Conservation (phyloP, 2,329 filamentous ascomycete genomes). For the Calonectria hongkongensis region DNA sequence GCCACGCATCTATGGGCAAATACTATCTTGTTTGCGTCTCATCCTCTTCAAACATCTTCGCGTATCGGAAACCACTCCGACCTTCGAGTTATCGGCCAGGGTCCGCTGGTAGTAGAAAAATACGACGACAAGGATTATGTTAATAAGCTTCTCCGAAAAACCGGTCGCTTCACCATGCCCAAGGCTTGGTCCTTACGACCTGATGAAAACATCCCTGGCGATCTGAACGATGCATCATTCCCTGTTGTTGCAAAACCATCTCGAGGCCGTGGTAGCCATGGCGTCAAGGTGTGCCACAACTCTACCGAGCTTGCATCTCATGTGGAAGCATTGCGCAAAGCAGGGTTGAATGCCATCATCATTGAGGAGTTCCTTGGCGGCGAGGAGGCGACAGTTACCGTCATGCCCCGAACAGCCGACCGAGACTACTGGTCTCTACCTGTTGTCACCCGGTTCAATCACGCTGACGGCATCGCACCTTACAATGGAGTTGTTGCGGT, state of each 20-base stretch:
- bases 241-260: constrained; percentile 47
- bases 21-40: constrained; percentile 68
- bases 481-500: constrained; percentile 50
- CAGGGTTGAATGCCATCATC: constrained; percentile 54
- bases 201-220: neutral
- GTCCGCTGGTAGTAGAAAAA: constrained; percentile 66
- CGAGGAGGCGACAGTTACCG: constrained; percentile 70
- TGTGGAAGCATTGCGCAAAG: constrained; percentile 33
- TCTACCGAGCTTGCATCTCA: constrained; percentile 40
- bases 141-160: constrained; percentile 63
- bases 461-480: constrained; percentile 44
- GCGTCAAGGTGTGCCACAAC: constrained; percentile 44
- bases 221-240: constrained; percentile 34
- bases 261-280: constrained; percentile 47
- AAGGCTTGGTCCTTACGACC: constrained; percentile 57
- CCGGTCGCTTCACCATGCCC: constrained; percentile 63
- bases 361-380: constrained; percentile 69
- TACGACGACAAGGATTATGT: constrained; percentile 71
- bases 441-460: constrained; percentile 47
- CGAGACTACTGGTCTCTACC: constrained; percentile 65
- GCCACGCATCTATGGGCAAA: constrained; percentile 71
- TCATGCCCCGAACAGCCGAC: constrained; percentile 66
- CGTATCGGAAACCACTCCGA: constrained; percentile 56
- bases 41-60: constrained; percentile 67
- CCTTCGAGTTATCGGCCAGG: constrained; percentile 66